Evolutionary conservation across 2,329 filamentous ascomycete genomes (phyloP), one percentile per base, ranked within the genome.

Genomic region (Fusarium hainanense): DNA sequence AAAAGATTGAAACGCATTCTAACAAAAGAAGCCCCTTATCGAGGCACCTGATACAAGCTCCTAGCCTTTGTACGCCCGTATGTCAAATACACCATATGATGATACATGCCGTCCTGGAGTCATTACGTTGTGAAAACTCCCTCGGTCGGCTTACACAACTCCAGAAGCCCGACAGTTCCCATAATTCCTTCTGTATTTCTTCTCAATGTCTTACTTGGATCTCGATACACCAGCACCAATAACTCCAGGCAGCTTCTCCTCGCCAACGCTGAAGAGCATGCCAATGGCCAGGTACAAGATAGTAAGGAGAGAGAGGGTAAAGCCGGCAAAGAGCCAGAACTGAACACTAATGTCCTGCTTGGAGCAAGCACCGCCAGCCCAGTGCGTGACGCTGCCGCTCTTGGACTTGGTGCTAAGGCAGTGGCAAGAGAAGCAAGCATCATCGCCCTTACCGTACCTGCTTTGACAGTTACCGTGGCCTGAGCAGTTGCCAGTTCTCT

Each of bases 211-310:
- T 76, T 83, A 88, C 80, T 90, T 93, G 34, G 90, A 85, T 62
- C 89, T 88, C 70, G 91, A 92, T 40, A 99, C 95, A 69, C 96
- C 96, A 49, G 96, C 96, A n/a, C 94, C 93, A 79, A 99, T 94
- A 11, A 99, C 95, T 74, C 94, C 94, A 0, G 96, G 96, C 69
- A 98, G 84, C 81, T 94, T 92, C 83, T 97, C 90, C 78, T 92
- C 88, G 34, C 95, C 96, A 75, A 98, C 92, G 68, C 84, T 90
- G 80, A 91, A 96, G 56, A 99, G 80, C 85, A 97, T 83, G 8
- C 90, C 89, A 73, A 98, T 90, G 13, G 89, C 89, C 77, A 92
- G 90, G 40, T 85, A 85, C 28, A 97, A 82, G 40, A 92, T 81
- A 48, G 88, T 86, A 2, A 96, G 81, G 67, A 97, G 83, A 40